These are phyloP conservation scores for Neospora caninum DNA, from an alignment of 169 alveolate genomes.

Conservation along the genomic window DNA sequence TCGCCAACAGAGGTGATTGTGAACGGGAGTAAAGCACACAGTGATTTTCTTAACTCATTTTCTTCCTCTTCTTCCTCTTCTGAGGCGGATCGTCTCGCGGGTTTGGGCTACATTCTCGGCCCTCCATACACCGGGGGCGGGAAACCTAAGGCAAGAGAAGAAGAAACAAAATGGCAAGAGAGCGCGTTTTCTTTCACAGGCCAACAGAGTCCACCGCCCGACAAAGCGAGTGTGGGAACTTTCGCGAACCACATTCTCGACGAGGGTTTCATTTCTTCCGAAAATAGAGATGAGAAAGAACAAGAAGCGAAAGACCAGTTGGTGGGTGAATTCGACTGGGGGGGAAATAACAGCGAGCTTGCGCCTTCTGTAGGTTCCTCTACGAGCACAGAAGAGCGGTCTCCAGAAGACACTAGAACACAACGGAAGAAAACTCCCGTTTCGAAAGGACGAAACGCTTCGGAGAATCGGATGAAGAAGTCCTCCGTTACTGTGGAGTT, in stretches of 20 bases:
- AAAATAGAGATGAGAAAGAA: not conserved
- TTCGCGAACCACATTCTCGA: no score
- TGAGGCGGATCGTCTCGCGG: not conserved
- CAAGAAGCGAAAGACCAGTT: not conserved
- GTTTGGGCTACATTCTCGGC: slow-evolving; percentile 14
- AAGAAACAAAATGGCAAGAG: not conserved
- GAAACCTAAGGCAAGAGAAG: not conserved
- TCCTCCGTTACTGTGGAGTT: slow-evolving; percentile 18
- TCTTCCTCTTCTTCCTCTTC: not conserved
- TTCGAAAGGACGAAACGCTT: not conserved
- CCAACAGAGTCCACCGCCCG: no score
- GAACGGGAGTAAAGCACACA: not conserved
- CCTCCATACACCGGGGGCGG: not conserved
- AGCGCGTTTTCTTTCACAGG: no score
- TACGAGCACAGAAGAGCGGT: not conserved
- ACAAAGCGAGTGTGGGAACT: no score
- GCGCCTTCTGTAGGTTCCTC: not conserved
- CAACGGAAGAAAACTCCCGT: not conserved
- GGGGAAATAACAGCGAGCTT: not conserved
- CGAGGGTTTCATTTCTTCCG: not conserved
- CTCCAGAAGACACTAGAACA: not conserved
- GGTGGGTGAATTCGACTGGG: not conserved
- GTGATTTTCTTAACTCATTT: not conserved
- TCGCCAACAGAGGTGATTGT: not conserved
- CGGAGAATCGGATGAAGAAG: not conserved